Evolutionary conservation across 2,329 filamentous ascomycete species (phyloP), one percentile per base, ranked within the genome.

Genomic region (Scorias spongiosa): DNA sequence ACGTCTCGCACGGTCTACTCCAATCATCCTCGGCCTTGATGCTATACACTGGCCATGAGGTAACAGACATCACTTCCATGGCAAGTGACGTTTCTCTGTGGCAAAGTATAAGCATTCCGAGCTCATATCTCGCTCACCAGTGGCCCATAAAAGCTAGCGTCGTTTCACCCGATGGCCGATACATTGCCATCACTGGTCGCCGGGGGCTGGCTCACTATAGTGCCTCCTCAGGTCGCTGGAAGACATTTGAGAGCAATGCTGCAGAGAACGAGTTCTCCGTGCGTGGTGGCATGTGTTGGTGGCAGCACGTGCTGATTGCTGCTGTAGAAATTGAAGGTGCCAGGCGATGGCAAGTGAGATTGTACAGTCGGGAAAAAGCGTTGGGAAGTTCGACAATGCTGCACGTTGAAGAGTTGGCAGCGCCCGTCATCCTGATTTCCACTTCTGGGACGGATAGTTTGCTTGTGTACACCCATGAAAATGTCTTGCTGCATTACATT

Each of bases 221-320:
- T 56, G 78, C 95, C 48, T 83, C 83, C 52, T 96, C 89, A 58
- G 85, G 89, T 26, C 76, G 91, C 46, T 98, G 91, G 91, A 95
- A 93, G 60, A 93, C 83, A 0, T 98, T 98, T 60, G 74, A 81
- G 41, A 86, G 88, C 54, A 74, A 80, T 20, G 76, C 74, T 28
- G 75, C 81, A 57, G 91, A 96, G 62, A 87, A 88, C 54, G 85
- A 88, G 49, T 98, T 98, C 58, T 78, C 86, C 18, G 85, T 98
- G 11, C 74, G 88, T 49, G 91, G 91, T 41, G 91, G 91, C 6
- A 94, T 98, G 88, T 96, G 89, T 60, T 98, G 91, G 91, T 88
- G 93, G 59, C 87, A 93, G 52, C 89, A 98, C 63, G 84, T 96
- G 29, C 71, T 98, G 14, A 84, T 96, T 44, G 88, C 87, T 34